A percentile compares a stretch with the other conserved stretches of the same genome.
Evolutionary conservation across 2,329 filamentous ascomycete genomes (phyloP).

Genomic region (Colletotrichum higginsianum): DNA sequence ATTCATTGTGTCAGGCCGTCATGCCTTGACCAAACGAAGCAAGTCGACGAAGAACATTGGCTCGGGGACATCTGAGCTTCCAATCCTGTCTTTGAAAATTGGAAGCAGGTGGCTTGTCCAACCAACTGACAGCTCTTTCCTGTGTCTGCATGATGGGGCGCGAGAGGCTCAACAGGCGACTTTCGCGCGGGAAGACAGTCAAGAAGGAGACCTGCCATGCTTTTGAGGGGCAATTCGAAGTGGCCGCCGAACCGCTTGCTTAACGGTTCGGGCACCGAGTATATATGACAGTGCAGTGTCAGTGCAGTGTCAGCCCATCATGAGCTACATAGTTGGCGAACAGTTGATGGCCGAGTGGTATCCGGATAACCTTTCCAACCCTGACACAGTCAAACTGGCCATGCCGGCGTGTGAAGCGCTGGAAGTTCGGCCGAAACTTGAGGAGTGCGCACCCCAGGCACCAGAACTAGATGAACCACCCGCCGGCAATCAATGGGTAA

Average conservation of each 20-base stretch:
- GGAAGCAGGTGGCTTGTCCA: too few relatives aligned
- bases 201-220: background rate
- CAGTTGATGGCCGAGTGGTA: background rate
- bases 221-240: background rate
- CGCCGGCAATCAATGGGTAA: background rate
- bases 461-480: background rate
- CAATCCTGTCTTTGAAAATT: background rate
- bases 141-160: background rate
- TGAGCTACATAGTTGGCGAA: background rate
- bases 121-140: background rate
- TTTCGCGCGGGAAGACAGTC: background rate
- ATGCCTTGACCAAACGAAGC: background rate
- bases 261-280: background rate
- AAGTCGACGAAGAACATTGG: background rate
- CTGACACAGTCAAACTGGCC: background rate
- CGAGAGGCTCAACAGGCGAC: background rate
- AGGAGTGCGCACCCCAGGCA: background rate
- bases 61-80: background rate
- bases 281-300: background rate
- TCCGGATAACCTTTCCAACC: background rate
- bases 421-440: background rate
- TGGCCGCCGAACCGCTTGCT: background rate
- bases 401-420: background rate
- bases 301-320: too few relatives aligned
- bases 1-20: constrained; percentile 7